Percentiles rank a stretch among this genome's conserved stretches.
phyloP scores from a whole-genome alignment of 306 rosid species.

The Cucurbita argyrosperma region DNA sequence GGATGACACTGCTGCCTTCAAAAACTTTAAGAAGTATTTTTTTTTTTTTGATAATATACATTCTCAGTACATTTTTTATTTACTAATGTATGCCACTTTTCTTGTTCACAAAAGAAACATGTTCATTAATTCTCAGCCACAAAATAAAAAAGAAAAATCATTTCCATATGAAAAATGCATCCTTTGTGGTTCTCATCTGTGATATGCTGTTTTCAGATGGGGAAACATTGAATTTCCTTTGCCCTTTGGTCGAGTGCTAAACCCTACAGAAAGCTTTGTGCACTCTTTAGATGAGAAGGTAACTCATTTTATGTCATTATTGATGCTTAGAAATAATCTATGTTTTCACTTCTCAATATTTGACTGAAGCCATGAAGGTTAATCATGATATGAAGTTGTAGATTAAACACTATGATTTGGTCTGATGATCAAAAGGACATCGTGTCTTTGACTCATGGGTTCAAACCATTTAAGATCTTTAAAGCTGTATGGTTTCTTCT shows the following conservation, averaged over 20 bases:
- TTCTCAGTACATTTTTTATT: slow-evolving; percentile 2
- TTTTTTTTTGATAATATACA: background rate
- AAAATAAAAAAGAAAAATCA: background rate
- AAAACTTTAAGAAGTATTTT: slow-evolving; percentile 60
- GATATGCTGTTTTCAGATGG: slow-evolving; percentile 37
- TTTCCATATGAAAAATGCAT: background rate
- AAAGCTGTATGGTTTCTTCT: background rate
- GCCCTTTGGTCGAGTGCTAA: slow-evolving; percentile 76
- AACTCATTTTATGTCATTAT: background rate
- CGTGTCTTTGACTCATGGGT: background rate
- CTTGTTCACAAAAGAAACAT: background rate
- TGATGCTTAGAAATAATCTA: background rate
- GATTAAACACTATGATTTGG: background rate
- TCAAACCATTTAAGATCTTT: background rate
- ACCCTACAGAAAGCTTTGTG: slow-evolving; percentile 55
- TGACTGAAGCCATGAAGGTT: background rate
- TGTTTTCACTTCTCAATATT: background rate
- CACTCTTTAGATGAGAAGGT: slow-evolving; percentile 79
- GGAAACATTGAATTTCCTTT: slow-evolving; percentile 62
- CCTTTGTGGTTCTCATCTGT: background rate
- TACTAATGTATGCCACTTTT: background rate
- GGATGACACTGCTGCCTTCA: slow-evolving; percentile 84
- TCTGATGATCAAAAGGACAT: background rate
- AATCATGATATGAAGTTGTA: background rate
- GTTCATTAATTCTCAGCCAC: background rate